Evolutionary conservation across 2,329 filamentous ascomycete genomes (phyloP).

Genomic region (Hypoxylon sp.): DNA sequence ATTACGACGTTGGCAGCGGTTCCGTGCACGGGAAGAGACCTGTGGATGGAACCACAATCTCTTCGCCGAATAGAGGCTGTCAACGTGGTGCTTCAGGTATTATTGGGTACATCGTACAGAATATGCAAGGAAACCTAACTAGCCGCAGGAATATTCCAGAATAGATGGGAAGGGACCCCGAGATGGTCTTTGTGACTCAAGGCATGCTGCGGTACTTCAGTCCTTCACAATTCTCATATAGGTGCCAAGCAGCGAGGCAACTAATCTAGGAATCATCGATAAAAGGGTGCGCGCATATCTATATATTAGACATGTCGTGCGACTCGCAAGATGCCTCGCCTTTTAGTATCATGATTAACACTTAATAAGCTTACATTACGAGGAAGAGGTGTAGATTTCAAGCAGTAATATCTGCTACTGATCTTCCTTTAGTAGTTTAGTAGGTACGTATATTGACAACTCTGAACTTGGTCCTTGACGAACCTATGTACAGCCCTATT

Average conservation of each 20-base stretch:
- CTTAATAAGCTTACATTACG: not conserved
- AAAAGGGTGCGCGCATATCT: not conserved
- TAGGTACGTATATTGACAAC: constrained; percentile 7
- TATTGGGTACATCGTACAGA: not conserved
- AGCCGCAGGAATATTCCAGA: not conserved
- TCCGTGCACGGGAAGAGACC: not conserved
- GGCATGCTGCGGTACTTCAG: not conserved
- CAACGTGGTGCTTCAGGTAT: not conserved
- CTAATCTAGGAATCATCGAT: too few species aligned
- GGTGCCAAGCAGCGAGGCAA: not conserved
- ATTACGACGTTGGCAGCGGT: not conserved
- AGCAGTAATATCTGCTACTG: not conserved
- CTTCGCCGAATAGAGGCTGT: not conserved
- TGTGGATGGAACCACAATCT: not conserved
- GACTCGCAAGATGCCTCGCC: not conserved
- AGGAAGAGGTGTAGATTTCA: not conserved
- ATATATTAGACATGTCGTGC: not conserved
- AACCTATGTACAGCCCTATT: constrained; percentile 18
- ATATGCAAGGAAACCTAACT: not conserved
- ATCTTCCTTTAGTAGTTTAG: not conserved
- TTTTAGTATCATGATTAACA: not conserved
- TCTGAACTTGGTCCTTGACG: constrained; percentile 2
- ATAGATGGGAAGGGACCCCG: not conserved
- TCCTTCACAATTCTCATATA: not conserved
- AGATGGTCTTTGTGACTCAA: too few species aligned